Conservation (phyloP, 352 stramenopile genomes). For the Aphanomyces invadans region DNA sequence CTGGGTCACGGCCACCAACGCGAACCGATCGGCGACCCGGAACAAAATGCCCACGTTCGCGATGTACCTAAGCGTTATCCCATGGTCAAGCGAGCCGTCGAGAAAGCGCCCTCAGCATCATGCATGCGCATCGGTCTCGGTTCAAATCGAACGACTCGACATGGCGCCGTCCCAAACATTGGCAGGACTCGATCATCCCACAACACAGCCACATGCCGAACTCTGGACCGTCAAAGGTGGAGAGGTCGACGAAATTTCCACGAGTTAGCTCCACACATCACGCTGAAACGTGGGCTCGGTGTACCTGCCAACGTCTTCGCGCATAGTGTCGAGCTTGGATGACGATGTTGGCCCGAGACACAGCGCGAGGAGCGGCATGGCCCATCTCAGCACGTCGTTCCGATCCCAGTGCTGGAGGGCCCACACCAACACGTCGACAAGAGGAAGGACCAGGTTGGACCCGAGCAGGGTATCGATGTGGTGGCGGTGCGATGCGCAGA, state of each 20-base stretch:
- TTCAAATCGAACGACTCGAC: no score
- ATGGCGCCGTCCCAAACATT: no score
- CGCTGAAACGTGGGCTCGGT: neutral
- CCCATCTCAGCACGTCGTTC: slow-evolving; percentile 12
- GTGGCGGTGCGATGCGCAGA: neutral
- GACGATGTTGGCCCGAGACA: slow-evolving; percentile 1
- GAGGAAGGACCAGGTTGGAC: slow-evolving; percentile 18
- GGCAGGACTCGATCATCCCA: no score
- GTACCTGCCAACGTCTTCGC: slow-evolving; percentile 19
- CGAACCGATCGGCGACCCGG: slow-evolving; percentile 15
- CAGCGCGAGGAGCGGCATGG: slow-evolving; percentile 3
- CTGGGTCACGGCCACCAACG: slow-evolving; percentile 1
- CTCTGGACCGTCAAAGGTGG: no score
- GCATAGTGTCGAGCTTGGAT: slow-evolving; percentile 14
- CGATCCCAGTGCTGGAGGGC: slow-evolving; percentile 1
- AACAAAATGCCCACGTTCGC: slow-evolving; percentile 19
- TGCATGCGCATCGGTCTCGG: no score
- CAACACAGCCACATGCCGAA: no score
- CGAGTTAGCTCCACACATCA: no score
- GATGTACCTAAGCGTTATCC: slow-evolving; percentile 6
- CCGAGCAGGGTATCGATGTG: slow-evolving; percentile 6
- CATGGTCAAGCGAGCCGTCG: neutral
- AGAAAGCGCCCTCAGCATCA: no score
- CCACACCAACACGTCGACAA: slow-evolving; percentile 21
- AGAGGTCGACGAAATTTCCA: no score